Percentiles rank a stretch among this genome's conserved stretches.
These are phyloP conservation scores for Helichrysum umbraculigerum DNA, from an alignment of 129 eudicot species.

Conservation along the genomic window DNA sequence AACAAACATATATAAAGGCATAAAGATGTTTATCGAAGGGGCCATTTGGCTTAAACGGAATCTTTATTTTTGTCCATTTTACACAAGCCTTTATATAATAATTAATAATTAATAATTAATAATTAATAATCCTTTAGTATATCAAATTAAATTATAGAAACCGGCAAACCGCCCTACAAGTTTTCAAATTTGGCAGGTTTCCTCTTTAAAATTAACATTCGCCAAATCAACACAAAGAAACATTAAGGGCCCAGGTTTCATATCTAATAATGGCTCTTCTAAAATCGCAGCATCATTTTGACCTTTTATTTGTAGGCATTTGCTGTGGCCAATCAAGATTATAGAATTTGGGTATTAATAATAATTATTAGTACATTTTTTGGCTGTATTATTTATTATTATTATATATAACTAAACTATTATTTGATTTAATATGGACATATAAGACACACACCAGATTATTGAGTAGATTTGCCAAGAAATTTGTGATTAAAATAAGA, in stretches of 20 bases:
- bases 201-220: background rate
- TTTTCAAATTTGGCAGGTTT: slow-evolving; percentile 27
- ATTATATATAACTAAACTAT: too few relatives aligned
- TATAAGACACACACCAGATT: background rate
- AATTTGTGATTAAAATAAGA: background rate
- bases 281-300: slow-evolving; percentile 22
- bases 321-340: background rate
- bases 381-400: too few relatives aligned
- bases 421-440: too few relatives aligned
- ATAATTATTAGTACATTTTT: background rate
- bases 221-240: background rate
- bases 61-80: background rate
- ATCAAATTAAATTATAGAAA: too few relatives aligned
- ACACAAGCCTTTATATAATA: background rate
- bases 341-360: background rate
- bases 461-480: background rate
- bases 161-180: background rate
- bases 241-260: slow-evolving; percentile 20
- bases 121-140: too few relatives aligned
- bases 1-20: too few relatives aligned
- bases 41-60: background rate
- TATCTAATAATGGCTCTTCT: background rate
- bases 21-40: background rate
- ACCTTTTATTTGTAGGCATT: slow-evolving; percentile 1
- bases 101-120: too few relatives aligned